Evolutionary conservation across 331 rosid species (phyloP), one percentile per base, ranked within the genome.

Genomic region (Prunus yedoensis): DNA sequence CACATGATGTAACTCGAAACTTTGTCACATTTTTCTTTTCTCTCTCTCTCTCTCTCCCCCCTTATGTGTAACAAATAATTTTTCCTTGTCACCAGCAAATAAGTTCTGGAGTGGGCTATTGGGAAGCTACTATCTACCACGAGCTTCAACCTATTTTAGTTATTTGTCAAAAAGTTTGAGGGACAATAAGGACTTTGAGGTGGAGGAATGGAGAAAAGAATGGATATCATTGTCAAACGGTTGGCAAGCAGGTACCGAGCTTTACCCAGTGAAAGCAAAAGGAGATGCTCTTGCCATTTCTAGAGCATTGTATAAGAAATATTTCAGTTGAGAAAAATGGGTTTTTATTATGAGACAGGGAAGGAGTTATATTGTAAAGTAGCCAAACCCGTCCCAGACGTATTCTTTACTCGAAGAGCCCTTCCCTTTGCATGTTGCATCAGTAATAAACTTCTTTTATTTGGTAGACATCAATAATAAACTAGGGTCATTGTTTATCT

Each of bases 21-120:
- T 28, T 64, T 46, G 25, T 70, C 67, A 5, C 56, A 71, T 83
- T 18, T 38, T 38, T 38, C 43, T 6, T 38, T 38, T 7, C 25
- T 23, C 25, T 23, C 8, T 54, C 38, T 8, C 15, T 30, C 21
- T 17, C 41, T 35, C 41, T 32, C 38, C 5, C 21, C 21, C 8
- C 21, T 6, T 18, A 16, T 20, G 4, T 64, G 69, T 85, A 30
- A 62, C 67, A 5, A 70, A 0, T 32, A 49, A 14, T 75, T 66
- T 47, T 23, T 27, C 27, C n/a, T 74, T 76, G 77, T 70, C 65
- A 81, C 50, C 73, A 94, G 96, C 97, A 6, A 94, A 92, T 87
- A 94, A 89, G 68, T 90, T 85, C 83, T 92, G 97, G 97, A 92
- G 93, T 35, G 99, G 97, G 21, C 83, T 90, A 51, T 73, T 90